Percentiles rank a stretch among this genome's conserved stretches.
Evolutionary conservation across 306 rosid genomes (phyloP).

Genomic region (Hippophae tibetana): DNA sequence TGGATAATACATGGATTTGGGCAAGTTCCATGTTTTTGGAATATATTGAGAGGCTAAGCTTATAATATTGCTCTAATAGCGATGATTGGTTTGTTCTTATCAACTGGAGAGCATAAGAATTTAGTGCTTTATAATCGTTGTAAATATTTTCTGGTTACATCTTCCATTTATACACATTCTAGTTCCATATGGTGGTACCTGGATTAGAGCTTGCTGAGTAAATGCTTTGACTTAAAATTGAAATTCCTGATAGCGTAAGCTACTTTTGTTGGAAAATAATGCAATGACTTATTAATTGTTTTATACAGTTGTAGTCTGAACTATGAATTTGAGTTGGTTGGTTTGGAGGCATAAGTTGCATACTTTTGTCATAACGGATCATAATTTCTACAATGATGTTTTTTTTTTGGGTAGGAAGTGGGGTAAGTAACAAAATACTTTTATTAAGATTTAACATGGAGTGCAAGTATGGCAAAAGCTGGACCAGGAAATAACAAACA

Average conservation of each 20-base stretch:
- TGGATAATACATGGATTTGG: conserved; percentile 12
- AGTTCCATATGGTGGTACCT: conserved; percentile 1
- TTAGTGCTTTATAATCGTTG: not conserved
- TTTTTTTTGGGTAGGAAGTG: too few relatives aligned
- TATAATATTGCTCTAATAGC: not conserved
- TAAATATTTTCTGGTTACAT: not conserved
- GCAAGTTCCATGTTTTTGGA: conserved; percentile 10
- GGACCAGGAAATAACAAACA: too few relatives aligned
- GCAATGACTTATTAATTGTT: too few relatives aligned
- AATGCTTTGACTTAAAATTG: not conserved
- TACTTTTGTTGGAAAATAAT: too few relatives aligned
- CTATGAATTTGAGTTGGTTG: too few relatives aligned
- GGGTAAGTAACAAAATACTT: too few relatives aligned
- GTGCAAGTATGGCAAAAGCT: too few relatives aligned
- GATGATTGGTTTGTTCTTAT: not conserved
- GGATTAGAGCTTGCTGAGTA: not conserved
- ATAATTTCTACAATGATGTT: too few relatives aligned
- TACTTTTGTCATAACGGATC: too few relatives aligned
- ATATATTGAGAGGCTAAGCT: not conserved
- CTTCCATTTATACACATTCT: not conserved
- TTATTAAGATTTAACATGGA: too few relatives aligned
- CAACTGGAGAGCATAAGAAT: conserved; percentile 6
- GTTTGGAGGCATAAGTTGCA: too few relatives aligned
- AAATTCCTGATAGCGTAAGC: not conserved
- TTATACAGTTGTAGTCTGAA: too few relatives aligned